Evolutionary conservation across 1,139 yeast species (phyloP).

Genomic region (Kluyveromyces sp.): DNA sequence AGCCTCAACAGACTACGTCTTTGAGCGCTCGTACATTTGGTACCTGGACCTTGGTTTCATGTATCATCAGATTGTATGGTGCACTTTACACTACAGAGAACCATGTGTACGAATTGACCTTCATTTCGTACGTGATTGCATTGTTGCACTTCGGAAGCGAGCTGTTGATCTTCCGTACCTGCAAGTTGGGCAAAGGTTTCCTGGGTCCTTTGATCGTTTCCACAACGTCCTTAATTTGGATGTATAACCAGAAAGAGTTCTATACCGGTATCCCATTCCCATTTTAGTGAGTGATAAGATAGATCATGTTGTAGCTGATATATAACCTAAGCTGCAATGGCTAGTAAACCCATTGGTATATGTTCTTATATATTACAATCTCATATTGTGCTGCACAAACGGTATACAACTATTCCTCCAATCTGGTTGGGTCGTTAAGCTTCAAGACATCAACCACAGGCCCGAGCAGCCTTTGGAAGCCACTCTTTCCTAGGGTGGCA

Average conservation of each 20-base stretch:
- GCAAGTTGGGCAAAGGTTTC: slow-evolving; percentile 80
- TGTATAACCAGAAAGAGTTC: slow-evolving; percentile 49
- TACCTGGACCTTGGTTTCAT: slow-evolving; percentile 90
- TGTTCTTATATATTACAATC: neutral
- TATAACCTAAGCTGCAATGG: neutral
- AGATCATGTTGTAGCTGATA: neutral
- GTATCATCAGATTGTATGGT: slow-evolving; percentile 79
- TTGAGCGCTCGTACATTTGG: slow-evolving; percentile 94
- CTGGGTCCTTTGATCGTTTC: slow-evolving; percentile 77
- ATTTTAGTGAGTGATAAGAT: slow-evolving; percentile 1
- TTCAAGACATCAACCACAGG: slow-evolving; percentile 82
- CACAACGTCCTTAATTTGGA: slow-evolving; percentile 53
- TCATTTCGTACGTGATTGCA: slow-evolving; percentile 80
- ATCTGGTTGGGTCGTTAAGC: slow-evolving; percentile 67
- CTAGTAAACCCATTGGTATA: neutral
- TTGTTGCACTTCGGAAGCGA: slow-evolving; percentile 77
- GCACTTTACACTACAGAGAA: slow-evolving; percentile 67
- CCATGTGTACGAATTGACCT: slow-evolving; percentile 68
- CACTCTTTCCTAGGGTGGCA: slow-evolving; percentile 85
- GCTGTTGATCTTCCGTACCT: slow-evolving; percentile 72
- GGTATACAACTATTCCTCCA: slow-evolving; percentile 3
- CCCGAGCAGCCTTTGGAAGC: slow-evolving; percentile 88
- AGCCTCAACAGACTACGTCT: slow-evolving; percentile 61
- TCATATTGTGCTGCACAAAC: neutral
- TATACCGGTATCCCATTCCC: slow-evolving; percentile 35